Evolutionary conservation across 2,329 filamentous ascomycete genomes (phyloP), one percentile per base, ranked within the genome.

Genomic region (Neocatenulostroma microsporum): DNA sequence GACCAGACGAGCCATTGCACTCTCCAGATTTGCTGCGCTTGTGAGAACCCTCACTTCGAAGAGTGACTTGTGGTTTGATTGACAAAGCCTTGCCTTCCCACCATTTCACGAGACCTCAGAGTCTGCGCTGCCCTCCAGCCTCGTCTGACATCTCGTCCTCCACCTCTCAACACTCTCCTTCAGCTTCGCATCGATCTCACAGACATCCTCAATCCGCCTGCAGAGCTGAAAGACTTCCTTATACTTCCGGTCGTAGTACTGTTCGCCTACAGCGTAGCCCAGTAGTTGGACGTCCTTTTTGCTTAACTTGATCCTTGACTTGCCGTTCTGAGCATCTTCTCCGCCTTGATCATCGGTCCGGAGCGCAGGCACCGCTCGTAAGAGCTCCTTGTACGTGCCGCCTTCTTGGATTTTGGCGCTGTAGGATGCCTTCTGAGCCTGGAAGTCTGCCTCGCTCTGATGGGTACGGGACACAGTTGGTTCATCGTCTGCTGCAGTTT

Each of bases 231-330:
- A 19, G 3, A 57, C 40, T 38, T 65, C 61, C 50, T 74, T 70
- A 46, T 77, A 79, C 46, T 72, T 68, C 52, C 70, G 70, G 47
- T 74, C 70, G 42, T 72, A 67, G 23, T 70, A 70, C 63, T 80
- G 76, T 31, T 80, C 69, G 8, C 69, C 64, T 19, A 78, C 57
- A 35, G 78, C 76, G 6, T 69, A 70, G 21, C 62, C 59, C 28
- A 75, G 64, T 39, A 57, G 38, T 28, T 51, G 47, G 7, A 51
- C 39, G 1, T 57, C 47, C 24, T 49, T 51, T 42, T 57, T 60
- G 29, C 46, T 39, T 24, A 59, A 41, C 28, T 43, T 47, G 3
- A 44, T 19, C n/a, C n/a, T 15, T 5, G 17, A 4, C 14, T 21
- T n/a, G 12, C 17, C 34, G 8, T 27, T 23, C 3, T 27, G n/a